Evolutionary conservation across 1,139 yeast species (phyloP).

Genomic region (Arxiozyma telluris): DNA sequence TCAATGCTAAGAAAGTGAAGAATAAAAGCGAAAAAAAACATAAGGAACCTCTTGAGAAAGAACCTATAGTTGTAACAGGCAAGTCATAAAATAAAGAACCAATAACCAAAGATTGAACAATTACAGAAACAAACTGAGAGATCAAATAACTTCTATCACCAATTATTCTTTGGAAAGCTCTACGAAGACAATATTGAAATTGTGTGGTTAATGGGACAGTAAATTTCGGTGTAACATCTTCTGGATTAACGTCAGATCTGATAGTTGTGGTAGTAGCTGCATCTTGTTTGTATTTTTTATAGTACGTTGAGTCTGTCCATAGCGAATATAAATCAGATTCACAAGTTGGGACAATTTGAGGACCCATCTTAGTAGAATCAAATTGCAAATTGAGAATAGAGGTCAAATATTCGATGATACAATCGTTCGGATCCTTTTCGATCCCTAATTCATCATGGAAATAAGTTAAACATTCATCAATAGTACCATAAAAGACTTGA

Average conservation of each 20-base stretch:
- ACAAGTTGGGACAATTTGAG: conserved; percentile 22
- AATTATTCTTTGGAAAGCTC: conserved; percentile 39
- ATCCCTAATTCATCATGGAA: conserved; percentile 40
- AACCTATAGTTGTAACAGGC: conserved; percentile 36
- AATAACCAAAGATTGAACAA: conserved; percentile 40
- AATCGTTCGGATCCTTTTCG: conserved; percentile 42
- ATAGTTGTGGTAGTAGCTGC: conserved; percentile 21
- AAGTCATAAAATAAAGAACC: conserved; percentile 44
- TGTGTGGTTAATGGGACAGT: conserved; percentile 35
- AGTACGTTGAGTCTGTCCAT: conserved; percentile 55
- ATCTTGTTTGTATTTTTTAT: conserved; percentile 31
- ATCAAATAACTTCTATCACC: conserved; percentile 40
- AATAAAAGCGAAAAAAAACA: conserved; percentile 43
- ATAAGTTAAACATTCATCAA: conserved; percentile 34
- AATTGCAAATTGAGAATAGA: conserved; percentile 39
- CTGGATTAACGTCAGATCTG: conserved; percentile 29
- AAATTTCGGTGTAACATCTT: conserved; percentile 33
- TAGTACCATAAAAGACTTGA: conserved; percentile 41
- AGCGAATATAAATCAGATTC: conserved; percentile 53
- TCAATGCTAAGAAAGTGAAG: conserved; percentile 41
- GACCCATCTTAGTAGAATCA: conserved; percentile 3
- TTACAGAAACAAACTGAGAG: conserved; percentile 37
- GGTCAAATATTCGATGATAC: conserved; percentile 47
- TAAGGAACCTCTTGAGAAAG: conserved; percentile 46
- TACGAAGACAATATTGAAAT: conserved; percentile 34